Evolutionary conservation across 495 filamentous ascomycete genomes (phyloP), one percentile per base, ranked within the genome.

Genomic region (Aspergillus nidulans): DNA sequence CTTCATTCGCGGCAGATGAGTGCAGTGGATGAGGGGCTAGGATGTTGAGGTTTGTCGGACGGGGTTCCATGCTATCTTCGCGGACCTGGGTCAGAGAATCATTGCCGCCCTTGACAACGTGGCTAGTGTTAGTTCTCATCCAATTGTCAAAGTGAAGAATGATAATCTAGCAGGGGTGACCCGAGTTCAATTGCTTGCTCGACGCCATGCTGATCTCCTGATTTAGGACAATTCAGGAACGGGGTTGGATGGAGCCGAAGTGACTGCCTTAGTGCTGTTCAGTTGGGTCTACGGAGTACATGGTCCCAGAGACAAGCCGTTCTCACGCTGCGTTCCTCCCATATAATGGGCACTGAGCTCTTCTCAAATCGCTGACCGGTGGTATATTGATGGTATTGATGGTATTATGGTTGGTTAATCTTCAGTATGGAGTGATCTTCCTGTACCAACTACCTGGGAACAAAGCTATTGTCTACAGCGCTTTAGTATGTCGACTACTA

Each of bases 161-260:
- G 9, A 30, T 45, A 36, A 47, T 23, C 36, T 15, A 39, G 55
- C 48, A 61, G 55, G 59, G 59, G 52, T 58, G 40, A 45, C 42
- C 52, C 53, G 43, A 21, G 60, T 46, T 52, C n/a, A 12, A 12
- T 53, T 49, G 47, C 42, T 34, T 36, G 19, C 34, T 49, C 45
- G 42, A 52, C 38, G 23, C 26, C 25, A 28, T 47, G 40, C 26
- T 56, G 57, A 60, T 60, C 48, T 26, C 25, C 51, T 59, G 57
- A 52, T 60, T 52, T 52, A 48, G 56, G 48, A 52, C 15, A 19
- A 24, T 18, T 20, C 13, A 26, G 34, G 20, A 38, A 36, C 15
- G 32, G 30, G 21, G 28, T 5, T n/a, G 10, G 24, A 23, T 21
- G 23, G 12, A 6, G 39, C 39, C 20, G 8, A 19, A 21, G 6